Evolutionary conservation across 2,329 filamentous ascomycete species (phyloP).

Genomic region (Monosporascus cannonballus): DNA sequence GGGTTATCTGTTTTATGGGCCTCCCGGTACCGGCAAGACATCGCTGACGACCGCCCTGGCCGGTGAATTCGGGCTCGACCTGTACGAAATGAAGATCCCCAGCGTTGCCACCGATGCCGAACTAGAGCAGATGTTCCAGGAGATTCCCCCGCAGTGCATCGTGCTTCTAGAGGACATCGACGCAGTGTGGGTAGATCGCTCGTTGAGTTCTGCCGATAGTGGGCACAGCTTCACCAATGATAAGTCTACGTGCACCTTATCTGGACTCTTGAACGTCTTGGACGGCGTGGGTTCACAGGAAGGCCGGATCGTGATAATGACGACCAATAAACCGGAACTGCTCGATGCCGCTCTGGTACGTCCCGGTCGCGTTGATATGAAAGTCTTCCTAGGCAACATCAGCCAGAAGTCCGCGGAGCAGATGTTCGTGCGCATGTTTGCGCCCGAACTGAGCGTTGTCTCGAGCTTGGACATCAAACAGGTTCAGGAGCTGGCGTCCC

Average conservation of each 20-base stretch:
- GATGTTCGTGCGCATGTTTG: slow-evolving; percentile 32
- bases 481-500: slow-evolving; percentile 17
- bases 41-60: slow-evolving; percentile 44
- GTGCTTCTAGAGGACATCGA: slow-evolving; percentile 53
- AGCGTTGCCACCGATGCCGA: slow-evolving; percentile 38
- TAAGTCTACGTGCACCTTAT: slow-evolving; percentile 44
- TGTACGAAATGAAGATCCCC: slow-evolving; percentile 45
- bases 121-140: slow-evolving; percentile 42
- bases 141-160: slow-evolving; percentile 46
- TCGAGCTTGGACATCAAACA: slow-evolving; percentile 1
- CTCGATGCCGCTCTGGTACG: slow-evolving; percentile 54
- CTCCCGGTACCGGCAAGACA: slow-evolving; percentile 29
- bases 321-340: slow-evolving; percentile 55
- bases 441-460: slow-evolving; percentile 13
- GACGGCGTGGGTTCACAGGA: slow-evolving; percentile 60
- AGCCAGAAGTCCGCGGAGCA: slow-evolving; percentile 27
- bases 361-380: slow-evolving; percentile 56
- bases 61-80: slow-evolving; percentile 44
- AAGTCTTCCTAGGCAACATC: slow-evolving; percentile 37
- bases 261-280: slow-evolving; percentile 56
- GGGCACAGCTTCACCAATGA: slow-evolving; percentile 13
- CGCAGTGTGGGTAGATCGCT: slow-evolving; percentile 35
- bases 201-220: slow-evolving; percentile 20
- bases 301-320: slow-evolving; percentile 62
- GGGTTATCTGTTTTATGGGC: slow-evolving; percentile 26